phyloP scores from a whole-genome alignment of 371 early-diverging fungal species.

The Sanchytrium tribonematis region DNA sequence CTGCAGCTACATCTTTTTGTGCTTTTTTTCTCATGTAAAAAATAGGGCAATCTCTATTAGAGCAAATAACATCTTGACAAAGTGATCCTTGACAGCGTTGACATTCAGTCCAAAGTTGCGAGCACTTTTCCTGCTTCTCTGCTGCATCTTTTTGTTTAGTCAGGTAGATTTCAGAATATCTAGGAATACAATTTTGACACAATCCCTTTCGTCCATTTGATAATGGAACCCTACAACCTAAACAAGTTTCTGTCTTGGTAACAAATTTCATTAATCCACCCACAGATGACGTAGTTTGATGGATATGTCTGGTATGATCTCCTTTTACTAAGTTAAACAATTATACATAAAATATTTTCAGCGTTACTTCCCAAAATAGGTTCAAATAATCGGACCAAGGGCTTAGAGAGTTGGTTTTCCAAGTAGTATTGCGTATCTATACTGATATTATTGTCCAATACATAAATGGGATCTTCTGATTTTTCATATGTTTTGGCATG shows the following conservation, averaged over 20 bases:
- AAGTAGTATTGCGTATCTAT: conserved; percentile 97
- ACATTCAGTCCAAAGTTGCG: conserved; percentile 94
- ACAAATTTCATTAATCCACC: conserved; percentile 88
- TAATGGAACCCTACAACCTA: conserved; percentile 76
- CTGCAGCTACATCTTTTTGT: conserved; percentile 71
- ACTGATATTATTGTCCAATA: conserved; percentile 90
- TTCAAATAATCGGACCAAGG: conserved; percentile 88
- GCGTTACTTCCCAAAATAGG: conserved; percentile 85
- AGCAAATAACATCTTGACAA: conserved; percentile 90
- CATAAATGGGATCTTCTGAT: conserved; percentile 97
- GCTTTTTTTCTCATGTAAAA: conserved; percentile 98
- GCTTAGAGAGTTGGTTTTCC: conserved; percentile 93
- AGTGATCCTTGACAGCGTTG: conserved; percentile 93
- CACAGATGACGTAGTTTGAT: conserved; percentile 49
- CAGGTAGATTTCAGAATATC: conserved; percentile 42
- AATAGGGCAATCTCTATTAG: conserved; percentile 88
- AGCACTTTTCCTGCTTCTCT: conserved; percentile 43
- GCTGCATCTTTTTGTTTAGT: conserved; percentile 30
- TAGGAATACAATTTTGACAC: conserved; percentile 46
- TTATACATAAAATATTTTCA: conserved; percentile 31
- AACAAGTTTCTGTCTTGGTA: conserved; percentile 57
- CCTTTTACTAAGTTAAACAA: conserved; percentile 17
- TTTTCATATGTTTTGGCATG: conserved; percentile 83
- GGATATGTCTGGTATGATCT: conserved; percentile 69
- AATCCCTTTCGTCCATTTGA: conserved; percentile 31